These are phyloP conservation scores for Alternaria ventricosa DNA, from an alignment of 2,329 filamentous ascomycete genomes.

Conservation along the genomic window DNA sequence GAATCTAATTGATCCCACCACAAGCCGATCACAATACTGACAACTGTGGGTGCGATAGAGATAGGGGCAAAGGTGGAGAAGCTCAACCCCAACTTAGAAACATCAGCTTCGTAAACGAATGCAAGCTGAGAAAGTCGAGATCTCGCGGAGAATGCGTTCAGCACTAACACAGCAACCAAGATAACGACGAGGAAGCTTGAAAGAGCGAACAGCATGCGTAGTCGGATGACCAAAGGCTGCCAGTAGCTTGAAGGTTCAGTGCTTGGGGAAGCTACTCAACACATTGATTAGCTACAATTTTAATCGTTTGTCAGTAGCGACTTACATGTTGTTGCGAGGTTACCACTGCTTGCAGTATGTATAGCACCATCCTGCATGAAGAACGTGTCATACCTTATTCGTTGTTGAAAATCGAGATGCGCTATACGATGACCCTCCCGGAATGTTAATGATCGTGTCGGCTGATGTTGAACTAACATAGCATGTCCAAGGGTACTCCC, in stretches of 20 bases:
- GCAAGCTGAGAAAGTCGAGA: conserved; percentile 25
- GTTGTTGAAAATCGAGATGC: conserved; percentile 6
- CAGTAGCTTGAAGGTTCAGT: neutral
- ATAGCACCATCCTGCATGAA: conserved; percentile 13
- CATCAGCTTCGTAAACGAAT: conserved; percentile 24
- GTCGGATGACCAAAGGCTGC: neutral
- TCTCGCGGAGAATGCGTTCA: conserved; percentile 14
- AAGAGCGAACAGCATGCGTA: conserved; percentile 11
- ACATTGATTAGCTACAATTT: neutral
- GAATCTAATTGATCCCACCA: conserved; percentile 32
- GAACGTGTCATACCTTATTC: conserved; percentile 3
- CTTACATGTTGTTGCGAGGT: neutral
- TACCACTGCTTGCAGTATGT: conserved; percentile 6
- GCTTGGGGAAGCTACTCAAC: neutral
- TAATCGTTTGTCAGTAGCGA: neutral
- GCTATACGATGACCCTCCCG: neutral
- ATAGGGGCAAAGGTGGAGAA: conserved; percentile 27
- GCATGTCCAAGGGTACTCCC: conserved; percentile 20
- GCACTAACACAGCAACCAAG: conserved; percentile 10
- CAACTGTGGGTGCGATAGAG: conserved; percentile 28
- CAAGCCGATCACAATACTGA: conserved; percentile 21
- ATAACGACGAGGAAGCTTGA: conserved; percentile 2
- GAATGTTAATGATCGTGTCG: conserved; percentile 1
- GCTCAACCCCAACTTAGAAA: conserved; percentile 17
- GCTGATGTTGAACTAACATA: conserved; percentile 6